These are phyloP conservation scores for Helminthosporium solani DNA, from an alignment of 2,329 filamentous ascomycete genomes.

Conservation along the genomic window DNA sequence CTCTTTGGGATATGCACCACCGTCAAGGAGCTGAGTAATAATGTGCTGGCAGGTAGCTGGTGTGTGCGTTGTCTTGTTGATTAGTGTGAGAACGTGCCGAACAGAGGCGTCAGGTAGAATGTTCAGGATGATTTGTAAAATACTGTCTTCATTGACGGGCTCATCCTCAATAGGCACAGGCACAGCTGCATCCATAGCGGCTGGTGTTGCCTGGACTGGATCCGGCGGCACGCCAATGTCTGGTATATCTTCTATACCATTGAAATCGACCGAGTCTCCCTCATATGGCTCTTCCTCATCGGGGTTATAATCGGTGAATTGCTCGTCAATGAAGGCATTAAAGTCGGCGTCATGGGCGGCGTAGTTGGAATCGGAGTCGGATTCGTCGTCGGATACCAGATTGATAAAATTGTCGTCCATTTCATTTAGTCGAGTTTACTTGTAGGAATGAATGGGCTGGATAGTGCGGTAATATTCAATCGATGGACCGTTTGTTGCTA, in stretches of 20 bases:
- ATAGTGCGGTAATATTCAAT: no score
- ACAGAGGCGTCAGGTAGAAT: constrained; percentile 38
- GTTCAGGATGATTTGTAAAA: constrained; percentile 34
- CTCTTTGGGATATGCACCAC: constrained; percentile 38
- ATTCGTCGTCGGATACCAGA: constrained; percentile 26
- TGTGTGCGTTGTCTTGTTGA: constrained; percentile 26
- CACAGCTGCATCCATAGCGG: not conserved
- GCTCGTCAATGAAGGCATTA: not conserved
- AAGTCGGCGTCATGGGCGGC: constrained; percentile 5
- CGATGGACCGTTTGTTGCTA: not conserved
- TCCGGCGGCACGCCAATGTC: constrained; percentile 23
- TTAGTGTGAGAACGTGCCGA: constrained; percentile 31
- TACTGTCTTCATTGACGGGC: constrained; percentile 21
- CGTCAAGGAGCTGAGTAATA: constrained; percentile 32
- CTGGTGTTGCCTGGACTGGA: constrained; percentile 3
- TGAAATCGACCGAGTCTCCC: constrained; percentile 20
- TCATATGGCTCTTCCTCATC: not conserved
- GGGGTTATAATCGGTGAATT: not conserved
- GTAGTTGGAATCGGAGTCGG: constrained; percentile 10
- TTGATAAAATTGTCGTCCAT: constrained; percentile 18
- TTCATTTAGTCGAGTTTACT: not conserved
- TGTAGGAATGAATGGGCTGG: no score
- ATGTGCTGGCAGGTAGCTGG: constrained; percentile 27
- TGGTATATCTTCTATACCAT: constrained; percentile 17
- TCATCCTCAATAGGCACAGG: not conserved